Conservation (phyloP, 2,329 filamentous ascomycete genomes). For the Penicillium brasilianum region DNA sequence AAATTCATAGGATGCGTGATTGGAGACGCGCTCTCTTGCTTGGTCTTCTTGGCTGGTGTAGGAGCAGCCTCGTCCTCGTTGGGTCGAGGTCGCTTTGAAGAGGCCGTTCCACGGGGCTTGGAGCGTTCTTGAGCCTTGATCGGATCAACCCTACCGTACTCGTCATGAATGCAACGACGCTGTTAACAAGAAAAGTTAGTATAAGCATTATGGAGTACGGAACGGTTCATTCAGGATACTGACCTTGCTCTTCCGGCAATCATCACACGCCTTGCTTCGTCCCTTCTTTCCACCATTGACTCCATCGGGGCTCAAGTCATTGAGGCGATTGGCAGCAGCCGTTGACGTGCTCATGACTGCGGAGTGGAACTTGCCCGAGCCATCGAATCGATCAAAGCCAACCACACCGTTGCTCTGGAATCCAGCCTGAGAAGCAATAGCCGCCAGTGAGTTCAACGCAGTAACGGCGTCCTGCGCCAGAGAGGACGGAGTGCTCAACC, state of each 20-base stretch:
- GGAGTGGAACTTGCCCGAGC: conserved; percentile 32
- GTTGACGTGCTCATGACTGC: conserved; percentile 36
- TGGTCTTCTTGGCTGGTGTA: conserved; percentile 39
- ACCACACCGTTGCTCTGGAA: conserved; percentile 34
- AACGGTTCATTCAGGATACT: conserved; percentile 30
- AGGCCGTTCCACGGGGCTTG: conserved; percentile 62
- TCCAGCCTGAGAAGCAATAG: conserved; percentile 44
- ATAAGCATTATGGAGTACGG: conserved; percentile 7
- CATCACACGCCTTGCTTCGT: conserved; percentile 67
- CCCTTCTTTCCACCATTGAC: conserved; percentile 58
- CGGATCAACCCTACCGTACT: conserved; percentile 67
- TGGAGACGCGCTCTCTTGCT: conserved; percentile 42
- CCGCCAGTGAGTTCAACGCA: conserved; percentile 46
- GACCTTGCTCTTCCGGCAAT: conserved; percentile 71
- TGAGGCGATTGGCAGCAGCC: conserved; percentile 31
- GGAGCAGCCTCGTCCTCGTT: conserved; percentile 46
- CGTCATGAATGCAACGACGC: conserved; percentile 71
- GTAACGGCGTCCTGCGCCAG: conserved; percentile 46
- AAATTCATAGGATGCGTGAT: conserved; percentile 24
- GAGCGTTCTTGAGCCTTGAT: conserved; percentile 66
- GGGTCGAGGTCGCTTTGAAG: conserved; percentile 58
- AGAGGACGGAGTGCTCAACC: conserved; percentile 38
- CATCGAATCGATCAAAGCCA: conserved; percentile 38
- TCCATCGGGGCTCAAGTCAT: conserved; percentile 42
- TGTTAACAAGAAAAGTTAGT: conserved; percentile 41